Percentiles rank a stretch among this genome's conserved stretches.
Evolutionary conservation across 192 early-diverging fungal genomes (phyloP).

Genomic region (Gigaspora rosea): DNA sequence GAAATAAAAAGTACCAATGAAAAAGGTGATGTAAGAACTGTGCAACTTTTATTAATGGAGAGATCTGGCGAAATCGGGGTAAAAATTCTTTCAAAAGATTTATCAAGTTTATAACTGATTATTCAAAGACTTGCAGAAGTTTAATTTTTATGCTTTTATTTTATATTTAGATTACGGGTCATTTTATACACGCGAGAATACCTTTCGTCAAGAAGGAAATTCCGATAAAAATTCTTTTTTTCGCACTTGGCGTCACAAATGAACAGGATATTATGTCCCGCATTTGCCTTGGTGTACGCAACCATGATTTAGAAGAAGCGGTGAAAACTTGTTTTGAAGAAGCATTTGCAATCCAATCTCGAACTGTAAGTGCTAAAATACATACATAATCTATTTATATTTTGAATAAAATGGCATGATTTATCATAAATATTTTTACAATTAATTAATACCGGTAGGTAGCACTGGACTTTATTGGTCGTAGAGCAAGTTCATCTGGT

Average conservation of each 20-base stretch:
- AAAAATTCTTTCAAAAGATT: too few relatives aligned
- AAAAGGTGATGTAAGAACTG: conserved; percentile 80
- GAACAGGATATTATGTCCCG: conserved; percentile 94
- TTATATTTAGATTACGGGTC: conserved; percentile 50
- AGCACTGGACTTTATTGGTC: conserved; percentile 74
- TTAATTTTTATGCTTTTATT: neutral
- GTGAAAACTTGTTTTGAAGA: conserved; percentile 97
- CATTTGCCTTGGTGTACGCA: conserved; percentile 94
- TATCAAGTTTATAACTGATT: too few relatives aligned
- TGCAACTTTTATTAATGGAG: conserved; percentile 39
- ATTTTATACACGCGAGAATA: conserved; percentile 82
- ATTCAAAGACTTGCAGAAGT: too few relatives aligned
- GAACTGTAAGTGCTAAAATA: neutral
- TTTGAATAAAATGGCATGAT: neutral
- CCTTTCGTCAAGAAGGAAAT: conserved; percentile 93
- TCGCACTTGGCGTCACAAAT: conserved; percentile 88
- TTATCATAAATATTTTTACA: neutral
- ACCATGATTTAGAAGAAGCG: conserved; percentile 90
- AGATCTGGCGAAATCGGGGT: neutral
- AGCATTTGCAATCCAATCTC: conserved; percentile 92
- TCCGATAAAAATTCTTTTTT: conserved; percentile 91
- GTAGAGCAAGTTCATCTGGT: conserved; percentile 82
- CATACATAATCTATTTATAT: neutral
- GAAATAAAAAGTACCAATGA: conserved; percentile 91
- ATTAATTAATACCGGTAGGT: neutral